A percentile compares a stretch with the other conserved stretches of the same genome.
Conservation (phyloP, 1,284 basidiomycete species). For the Irpex lacteus region DNA sequence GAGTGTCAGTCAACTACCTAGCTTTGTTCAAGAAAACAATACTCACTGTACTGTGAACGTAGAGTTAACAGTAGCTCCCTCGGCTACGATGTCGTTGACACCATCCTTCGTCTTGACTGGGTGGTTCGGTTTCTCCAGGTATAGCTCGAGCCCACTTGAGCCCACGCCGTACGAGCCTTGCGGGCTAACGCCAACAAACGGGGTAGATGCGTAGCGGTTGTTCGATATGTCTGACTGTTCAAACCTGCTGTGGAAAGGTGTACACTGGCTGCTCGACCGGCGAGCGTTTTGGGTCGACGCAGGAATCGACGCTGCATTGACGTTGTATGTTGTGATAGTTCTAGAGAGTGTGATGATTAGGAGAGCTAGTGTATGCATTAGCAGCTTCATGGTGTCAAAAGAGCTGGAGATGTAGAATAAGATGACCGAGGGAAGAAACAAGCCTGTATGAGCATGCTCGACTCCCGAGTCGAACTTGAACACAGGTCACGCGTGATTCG, state of each 20-base stretch:
- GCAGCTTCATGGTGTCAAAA: not conserved
- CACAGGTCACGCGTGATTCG: not conserved
- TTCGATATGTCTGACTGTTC: not conserved
- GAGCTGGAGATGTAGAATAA: not conserved
- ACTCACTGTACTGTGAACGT: slow-evolving; percentile 36
- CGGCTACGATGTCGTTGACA: slow-evolving; percentile 34
- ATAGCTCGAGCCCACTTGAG: slow-evolving; percentile 33
- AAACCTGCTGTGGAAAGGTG: slow-evolving; percentile 21
- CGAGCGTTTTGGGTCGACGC: not conserved
- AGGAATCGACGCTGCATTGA: not conserved
- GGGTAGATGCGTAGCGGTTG: not conserved
- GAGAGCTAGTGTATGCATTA: not conserved
- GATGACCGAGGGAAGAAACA: not conserved
- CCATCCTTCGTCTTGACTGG: slow-evolving; percentile 29
- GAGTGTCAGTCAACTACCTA: not conserved
- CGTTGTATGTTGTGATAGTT: not conserved
- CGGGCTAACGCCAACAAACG: slow-evolving; percentile 34
- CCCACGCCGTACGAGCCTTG: slow-evolving; percentile 29
- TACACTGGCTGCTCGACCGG: slow-evolving; percentile 17
- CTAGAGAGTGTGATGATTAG: not conserved
- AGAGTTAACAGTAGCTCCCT: slow-evolving; percentile 43
- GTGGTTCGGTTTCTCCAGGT: slow-evolving; percentile 33
- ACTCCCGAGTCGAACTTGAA: not conserved
- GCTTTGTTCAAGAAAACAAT: not conserved
- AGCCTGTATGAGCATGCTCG: not conserved